phyloP scores from a whole-genome alignment of 805 yeast genomes.

The Cyberlindnera euphorbiae region DNA sequence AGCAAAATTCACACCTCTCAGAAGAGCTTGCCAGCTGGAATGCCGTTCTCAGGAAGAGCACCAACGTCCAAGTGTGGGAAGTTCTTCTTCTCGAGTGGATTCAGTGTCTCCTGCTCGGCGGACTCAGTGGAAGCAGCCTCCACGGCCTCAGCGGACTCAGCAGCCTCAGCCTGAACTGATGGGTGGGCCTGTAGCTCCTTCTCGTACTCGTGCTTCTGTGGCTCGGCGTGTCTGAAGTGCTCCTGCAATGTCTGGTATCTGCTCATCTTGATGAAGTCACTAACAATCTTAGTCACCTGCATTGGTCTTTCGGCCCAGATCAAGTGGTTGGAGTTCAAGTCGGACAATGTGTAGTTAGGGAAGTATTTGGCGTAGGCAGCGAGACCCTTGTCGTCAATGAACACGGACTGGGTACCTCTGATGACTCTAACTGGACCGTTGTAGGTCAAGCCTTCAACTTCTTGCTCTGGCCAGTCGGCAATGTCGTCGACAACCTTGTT shows the following conservation, averaged over 20 bases:
- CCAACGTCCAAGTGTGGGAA: constrained; percentile 1
- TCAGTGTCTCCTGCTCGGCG: background rate
- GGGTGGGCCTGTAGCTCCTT: background rate
- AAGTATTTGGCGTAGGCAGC: constrained; percentile 23
- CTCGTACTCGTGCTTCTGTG: constrained; percentile 1
- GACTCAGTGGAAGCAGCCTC: background rate
- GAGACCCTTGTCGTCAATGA: constrained; percentile 30
- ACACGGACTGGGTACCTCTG: constrained; percentile 35
- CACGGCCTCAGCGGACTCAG: background rate
- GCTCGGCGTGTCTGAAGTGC: constrained; percentile 12
- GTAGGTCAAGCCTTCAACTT: constrained; percentile 21
- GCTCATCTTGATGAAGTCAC: constrained; percentile 24
- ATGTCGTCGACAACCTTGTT: constrained; percentile 22
- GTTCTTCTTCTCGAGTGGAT: constrained; percentile 2
- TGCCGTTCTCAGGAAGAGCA: background rate
- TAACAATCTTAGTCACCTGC: constrained; percentile 19
- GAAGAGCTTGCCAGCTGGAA: background rate
- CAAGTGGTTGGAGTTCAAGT: constrained; percentile 31
- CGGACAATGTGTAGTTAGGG: constrained; percentile 22
- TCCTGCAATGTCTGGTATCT: constrained; percentile 19
- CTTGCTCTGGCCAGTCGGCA: constrained; percentile 30
- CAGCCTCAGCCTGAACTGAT: background rate
- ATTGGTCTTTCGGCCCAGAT: constrained; percentile 36
- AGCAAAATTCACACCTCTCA: no score
- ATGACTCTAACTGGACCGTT: constrained; percentile 36